Base-by-base conservation (phyloP, 345 rosid species). In the Camelina sativa region DNA sequence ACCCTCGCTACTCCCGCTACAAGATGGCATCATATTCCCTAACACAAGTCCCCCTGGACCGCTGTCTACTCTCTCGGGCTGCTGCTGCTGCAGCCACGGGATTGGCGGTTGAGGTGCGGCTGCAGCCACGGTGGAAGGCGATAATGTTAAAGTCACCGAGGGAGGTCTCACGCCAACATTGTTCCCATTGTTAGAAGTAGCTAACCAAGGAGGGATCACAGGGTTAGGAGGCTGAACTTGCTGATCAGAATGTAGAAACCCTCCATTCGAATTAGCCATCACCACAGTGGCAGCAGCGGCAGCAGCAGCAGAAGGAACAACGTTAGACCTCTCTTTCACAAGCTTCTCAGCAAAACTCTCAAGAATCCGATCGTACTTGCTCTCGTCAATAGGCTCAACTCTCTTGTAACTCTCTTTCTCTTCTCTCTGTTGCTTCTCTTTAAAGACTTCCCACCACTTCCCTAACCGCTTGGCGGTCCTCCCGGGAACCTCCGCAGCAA, bases 401-500 rank as follows among this genome's bases (percentile, higher is more conserved):
- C 78, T 79, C 79, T 81, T 88, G 75, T 82, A 84, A 69, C 76
- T 88, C 82, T 88, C 96, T 78, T 95, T 90, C 46, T 86, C 96
- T 75, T 92, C 99, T 76, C 98, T 85, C 43, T 84, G 94, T 53
- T 91, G 94, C 88, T 89, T 96, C 84, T 96, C 99, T 55, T 92
- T 96, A 62, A 90, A 89, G 13, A 96, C 99, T 75, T 96, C 99
- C 98, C 97, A 96, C 99, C 99, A 91, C 87, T 96, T 95, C 22
- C 98, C 99, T 11, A 92, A 79, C 71, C 98, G 84, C 75, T 92
- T 96, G 7, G 98, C 98, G 25, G 98, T 92, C 16, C 99, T 85
- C 9, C 98, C 98, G 0, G 98, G 99, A 54, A 96, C 93, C 73
- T 96, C 98, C 46, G 97, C 93, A 2, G 99, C 99, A n/a, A 91